Percentiles rank a stretch among this genome's conserved stretches.
These are phyloP conservation scores for Nicotiana undulata DNA, from an alignment of 257 asterid species.

Conservation along the genomic window DNA sequence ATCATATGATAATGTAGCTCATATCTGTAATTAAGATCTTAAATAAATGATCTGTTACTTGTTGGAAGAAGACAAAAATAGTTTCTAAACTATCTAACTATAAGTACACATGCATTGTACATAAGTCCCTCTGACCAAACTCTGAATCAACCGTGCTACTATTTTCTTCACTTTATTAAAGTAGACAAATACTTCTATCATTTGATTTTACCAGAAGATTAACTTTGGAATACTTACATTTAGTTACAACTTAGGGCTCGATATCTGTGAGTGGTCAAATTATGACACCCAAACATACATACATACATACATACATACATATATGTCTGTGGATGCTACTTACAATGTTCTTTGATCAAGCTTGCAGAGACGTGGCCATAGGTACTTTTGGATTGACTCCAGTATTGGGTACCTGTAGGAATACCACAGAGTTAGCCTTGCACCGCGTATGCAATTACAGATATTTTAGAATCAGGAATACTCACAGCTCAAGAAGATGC, in stretches of 20 bases:
- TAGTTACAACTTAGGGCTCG: background rate
- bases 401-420: conserved; percentile 41
- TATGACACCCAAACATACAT: too few species aligned
- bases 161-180: background rate
- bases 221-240: background rate
- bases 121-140: background rate
- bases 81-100: background rate
- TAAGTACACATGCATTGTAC: background rate
- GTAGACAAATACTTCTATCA: background rate
- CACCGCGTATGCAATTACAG: background rate
- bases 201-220: background rate
- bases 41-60: conserved; percentile 1
- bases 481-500: conserved; percentile 94
- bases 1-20: conserved; percentile 52
- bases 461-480: conserved; percentile 9
- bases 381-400: conserved; percentile 43
- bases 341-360: conserved; percentile 51
- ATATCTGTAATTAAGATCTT: conserved; percentile 26
- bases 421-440: conserved; percentile 3
- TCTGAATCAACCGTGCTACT: background rate
- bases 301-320: too few species aligned
- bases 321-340: background rate
- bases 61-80: background rate
- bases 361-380: conserved; percentile 61
- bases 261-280: background rate